Conservation (phyloP, 208 protist species). For the Crithidia fasciculata region DNA sequence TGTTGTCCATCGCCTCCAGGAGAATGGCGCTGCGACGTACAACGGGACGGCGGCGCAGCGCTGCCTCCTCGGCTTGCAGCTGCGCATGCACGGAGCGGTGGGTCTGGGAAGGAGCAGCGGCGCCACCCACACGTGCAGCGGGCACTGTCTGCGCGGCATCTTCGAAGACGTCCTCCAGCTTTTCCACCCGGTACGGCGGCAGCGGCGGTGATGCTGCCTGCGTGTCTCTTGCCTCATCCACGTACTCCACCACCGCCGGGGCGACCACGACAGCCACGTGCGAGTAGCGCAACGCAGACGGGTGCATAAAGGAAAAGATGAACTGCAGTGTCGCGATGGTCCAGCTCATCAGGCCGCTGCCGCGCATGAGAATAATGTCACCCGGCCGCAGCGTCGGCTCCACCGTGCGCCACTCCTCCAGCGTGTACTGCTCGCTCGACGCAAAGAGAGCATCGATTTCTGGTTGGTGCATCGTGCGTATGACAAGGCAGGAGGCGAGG, state of each 20-base stretch:
- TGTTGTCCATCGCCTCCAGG: constrained; percentile 83
- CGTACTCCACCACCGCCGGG: constrained; percentile 50
- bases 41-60: constrained; percentile 24
- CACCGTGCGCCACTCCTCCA: constrained; percentile 71
- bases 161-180: constrained; percentile 15
- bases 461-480: constrained; percentile 40
- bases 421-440: constrained; percentile 50
- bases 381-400: constrained; percentile 79
- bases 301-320: constrained; percentile 39
- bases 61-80: constrained; percentile 35
- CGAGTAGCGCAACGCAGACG: constrained; percentile 74
- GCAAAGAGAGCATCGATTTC: constrained; percentile 46
- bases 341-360: constrained; percentile 58
- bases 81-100: constrained; percentile 29
- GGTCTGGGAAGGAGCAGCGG: background rate
- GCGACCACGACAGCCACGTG: constrained; percentile 86
- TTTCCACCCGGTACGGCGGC: constrained; percentile 18
- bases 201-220: background rate
- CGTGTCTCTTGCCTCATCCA: constrained; percentile 9
- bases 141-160: background rate
- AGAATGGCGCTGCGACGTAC: constrained; percentile 60
- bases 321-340: constrained; percentile 65
- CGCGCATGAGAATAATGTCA: constrained; percentile 79
- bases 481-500: constrained; percentile 37
- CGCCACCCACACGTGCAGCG: background rate